Percentiles rank a stretch among this genome's conserved stretches.
Evolutionary conservation across 805 yeast genomes (phyloP).

Genomic region (Candida golubevii): DNA sequence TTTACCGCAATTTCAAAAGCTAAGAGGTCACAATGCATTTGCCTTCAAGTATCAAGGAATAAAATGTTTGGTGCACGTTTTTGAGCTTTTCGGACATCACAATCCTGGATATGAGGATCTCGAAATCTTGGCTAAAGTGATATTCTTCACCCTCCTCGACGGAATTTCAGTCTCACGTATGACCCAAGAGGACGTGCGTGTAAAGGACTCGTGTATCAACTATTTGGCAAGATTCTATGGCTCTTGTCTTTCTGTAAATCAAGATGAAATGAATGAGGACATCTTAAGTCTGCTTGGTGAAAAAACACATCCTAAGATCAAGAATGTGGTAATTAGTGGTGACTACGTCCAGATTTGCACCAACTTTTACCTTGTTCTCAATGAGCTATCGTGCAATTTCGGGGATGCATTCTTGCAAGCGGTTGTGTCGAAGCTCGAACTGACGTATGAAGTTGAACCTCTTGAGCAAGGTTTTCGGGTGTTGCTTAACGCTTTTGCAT

Average conservation of each 20-base stretch:
- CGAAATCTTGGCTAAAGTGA: conserved; percentile 1
- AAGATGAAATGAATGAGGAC: not conserved
- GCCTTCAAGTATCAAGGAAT: conserved; percentile 19
- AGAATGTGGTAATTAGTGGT: not conserved
- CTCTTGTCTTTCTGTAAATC: not conserved
- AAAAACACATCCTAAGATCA: not conserved
- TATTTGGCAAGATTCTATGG: conserved; percentile 3
- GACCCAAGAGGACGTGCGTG: conserved; percentile 2
- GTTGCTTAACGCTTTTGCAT: conserved; percentile 2
- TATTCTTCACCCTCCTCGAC: conserved; percentile 10
- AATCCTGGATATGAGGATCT: not conserved
- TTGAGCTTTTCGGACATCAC: conserved; percentile 11
- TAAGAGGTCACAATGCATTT: conserved; percentile 13
- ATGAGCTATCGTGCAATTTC: not conserved
- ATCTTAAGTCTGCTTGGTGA: conserved; percentile 5
- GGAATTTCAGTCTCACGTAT: conserved; percentile 4
- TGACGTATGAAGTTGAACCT: conserved; percentile 4
- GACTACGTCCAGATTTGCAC: conserved; percentile 4
- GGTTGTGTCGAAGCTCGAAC: conserved; percentile 7
- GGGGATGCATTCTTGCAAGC: conserved; percentile 3
- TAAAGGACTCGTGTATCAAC: not conserved
- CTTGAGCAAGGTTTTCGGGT: not conserved
- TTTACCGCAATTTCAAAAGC: conserved; percentile 15
- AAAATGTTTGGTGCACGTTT: conserved; percentile 18
- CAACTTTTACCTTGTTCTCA: conserved; percentile 1